Base-by-base conservation (phyloP, 805 yeast species). In the Barnettozyma botsteinii region DNA sequence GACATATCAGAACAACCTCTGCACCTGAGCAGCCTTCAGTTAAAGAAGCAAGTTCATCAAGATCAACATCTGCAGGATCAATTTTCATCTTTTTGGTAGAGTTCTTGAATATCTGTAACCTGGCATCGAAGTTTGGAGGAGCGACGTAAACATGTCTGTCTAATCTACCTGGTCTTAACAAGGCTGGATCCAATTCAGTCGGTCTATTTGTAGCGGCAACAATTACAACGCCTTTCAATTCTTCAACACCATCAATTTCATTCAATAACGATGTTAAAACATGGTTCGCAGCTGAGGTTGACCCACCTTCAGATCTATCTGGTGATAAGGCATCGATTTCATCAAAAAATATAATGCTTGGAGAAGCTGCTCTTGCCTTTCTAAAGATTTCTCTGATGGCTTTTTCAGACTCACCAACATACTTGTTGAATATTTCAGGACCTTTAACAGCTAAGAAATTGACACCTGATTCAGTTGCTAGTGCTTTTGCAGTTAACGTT, bases 121-220 rank as follows among this genome's bases (percentile, higher is more conserved):
- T 72, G 0, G 97, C 96, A 2, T 71, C 79, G 37, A 53, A 62
- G 56, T 89, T 95, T 0, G 98, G 98, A 2, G 98, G 98, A 0
- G 84, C 75, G 9, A 93, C 98, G 56, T 86, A 93, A 24, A 93
- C 78, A 50, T 91, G 91, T 52, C 98, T 75, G 57, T 93, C 98
- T 48, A 93, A 68, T 58, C 99, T 75, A 0, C 99, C 99, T 0
- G 99, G 98, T 54, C 99, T 77, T 56, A 93, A 67, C 41, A 93
- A 66, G 0, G 98, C 98, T 0, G 96, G 74, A 56, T 93, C 98
- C 32, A 93, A 87, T 20, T 84, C 83, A 34, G 87, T 88, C 0
- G 99, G 99, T 53, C 96, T 71, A 59, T 93, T 93, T 0, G 99
- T 93, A 9, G 98, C 98, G 2, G 96, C 98, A 22, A 93, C 82